Evolutionary conservation across 2,329 filamentous ascomycete genomes (phyloP).

Genomic region (Fusarium sp.): DNA sequence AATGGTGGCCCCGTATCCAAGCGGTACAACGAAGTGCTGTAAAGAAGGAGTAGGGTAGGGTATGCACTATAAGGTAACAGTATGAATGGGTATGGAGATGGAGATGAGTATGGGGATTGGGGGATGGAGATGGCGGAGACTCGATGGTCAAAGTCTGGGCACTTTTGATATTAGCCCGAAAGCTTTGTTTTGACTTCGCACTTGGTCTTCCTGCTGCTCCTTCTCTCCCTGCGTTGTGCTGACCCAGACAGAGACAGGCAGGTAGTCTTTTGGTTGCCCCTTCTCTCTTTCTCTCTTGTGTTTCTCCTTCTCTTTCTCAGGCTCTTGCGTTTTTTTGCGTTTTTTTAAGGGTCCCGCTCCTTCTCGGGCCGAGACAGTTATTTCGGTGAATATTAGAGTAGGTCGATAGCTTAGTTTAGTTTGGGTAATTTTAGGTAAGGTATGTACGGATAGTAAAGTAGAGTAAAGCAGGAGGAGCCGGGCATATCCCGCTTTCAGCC

Average conservation of each 20-base stretch:
- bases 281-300: neutral
- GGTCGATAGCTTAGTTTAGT: constrained; percentile 4
- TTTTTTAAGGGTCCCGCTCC: constrained; percentile 28
- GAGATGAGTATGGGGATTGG: constrained; percentile 7
- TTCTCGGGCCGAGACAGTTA: constrained; percentile 38
- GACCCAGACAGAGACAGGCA: neutral
- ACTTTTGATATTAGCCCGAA: constrained; percentile 24
- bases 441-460: neutral
- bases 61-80: constrained; percentile 1
- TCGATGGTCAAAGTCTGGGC: constrained; percentile 24
- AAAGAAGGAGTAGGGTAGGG: constrained; percentile 1
- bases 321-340: constrained; percentile 18
- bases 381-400: constrained; percentile 20
- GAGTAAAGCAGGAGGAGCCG: constrained; percentile 2
- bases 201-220: constrained; percentile 3
- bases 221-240: neutral
- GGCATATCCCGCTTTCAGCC: constrained; percentile 19
- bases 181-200: constrained; percentile 31
- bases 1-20: constrained; percentile 15
- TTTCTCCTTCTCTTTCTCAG: neutral
- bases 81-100: constrained; percentile 12
- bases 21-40: constrained; percentile 4
- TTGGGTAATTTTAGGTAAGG: constrained; percentile 1
- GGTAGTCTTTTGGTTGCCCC: neutral
- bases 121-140: constrained; percentile 24